Base-by-base conservation (phyloP, 106 monocot species). In the Allium fistulosum region DNA sequence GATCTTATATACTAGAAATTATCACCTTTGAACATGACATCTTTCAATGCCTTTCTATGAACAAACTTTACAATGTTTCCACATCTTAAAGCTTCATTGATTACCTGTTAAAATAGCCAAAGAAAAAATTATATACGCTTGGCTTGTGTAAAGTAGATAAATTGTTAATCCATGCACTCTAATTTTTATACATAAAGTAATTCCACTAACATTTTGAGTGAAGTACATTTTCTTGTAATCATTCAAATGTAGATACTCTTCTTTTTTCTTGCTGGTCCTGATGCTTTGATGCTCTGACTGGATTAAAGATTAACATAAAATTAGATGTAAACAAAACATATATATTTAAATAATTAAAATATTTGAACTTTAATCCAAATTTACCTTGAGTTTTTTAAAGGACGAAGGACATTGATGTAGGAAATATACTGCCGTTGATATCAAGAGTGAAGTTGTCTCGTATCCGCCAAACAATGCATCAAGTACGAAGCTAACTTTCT, bases 11-110 rank as follows among this genome's bases (percentile, higher is more conserved):
- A 62, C 4, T 11, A 55, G 53, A 55, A 18, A 51, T 68, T 58
- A 47, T 50, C 14, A 94, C 94, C 94, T 90, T 90, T 82, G 26
- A 82, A 94, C 74, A 59, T 78, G 75, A 87, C 87, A 81, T 94
- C 80, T 60, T 82, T 82, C 56, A 87, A 73, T 18, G 90, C 82
- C 80, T 87, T 94, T 73, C 94, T 75, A 68, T 94, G 94, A 27
- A 94, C 76, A 82, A 94, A 94, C 70, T 94, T 94, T 7, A 94
- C 94, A 67, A 94, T 84, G 76, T 94, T 94, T 46, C 94, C 94
- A 68, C 90, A 90, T 65, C 94, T 90, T 61, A 94, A 71, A 46
- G 87, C 63, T 67, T 94, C 94, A 74, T 81, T 87, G 58, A 94
- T 85, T 70, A 94, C 94, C 94, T 94, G 70, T n/a, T 6, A 48